A percentile compares a stretch with the other conserved stretches of the same genome.
Evolutionary conservation across 257 asterid genomes (phyloP).

Genomic region (Prunella vulgaris): DNA sequence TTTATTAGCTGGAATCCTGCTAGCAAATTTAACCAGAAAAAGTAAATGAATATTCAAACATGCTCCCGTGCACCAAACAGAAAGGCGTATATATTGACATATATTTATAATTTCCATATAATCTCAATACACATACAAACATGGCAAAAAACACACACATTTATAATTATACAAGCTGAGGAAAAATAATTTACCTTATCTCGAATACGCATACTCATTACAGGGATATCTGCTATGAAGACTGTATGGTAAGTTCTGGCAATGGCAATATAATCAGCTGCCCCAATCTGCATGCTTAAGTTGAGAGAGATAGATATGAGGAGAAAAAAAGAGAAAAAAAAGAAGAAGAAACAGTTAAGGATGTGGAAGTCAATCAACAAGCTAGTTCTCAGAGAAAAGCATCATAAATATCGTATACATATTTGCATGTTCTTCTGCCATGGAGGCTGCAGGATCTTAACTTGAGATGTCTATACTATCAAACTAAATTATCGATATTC

Average conservation of each 20-base stretch:
- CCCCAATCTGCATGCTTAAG: constrained; percentile 67
- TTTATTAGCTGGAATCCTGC: too few relatives aligned
- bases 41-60: too few relatives aligned
- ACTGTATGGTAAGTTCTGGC: constrained; percentile 81
- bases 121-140: too few relatives aligned
- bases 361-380: constrained; percentile 4
- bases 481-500: not conserved
- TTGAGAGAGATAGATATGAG: constrained; percentile 4
- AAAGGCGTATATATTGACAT: too few relatives aligned
- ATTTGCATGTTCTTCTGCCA: not conserved
- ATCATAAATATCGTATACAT: not conserved
- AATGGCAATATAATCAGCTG: constrained; percentile 93
- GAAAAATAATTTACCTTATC: constrained; percentile 62
- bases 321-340: not conserved
- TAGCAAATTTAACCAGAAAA: too few relatives aligned
- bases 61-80: too few relatives aligned
- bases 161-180: not conserved
- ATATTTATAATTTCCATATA: too few relatives aligned
- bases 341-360: not conserved
- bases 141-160: too few relatives aligned
- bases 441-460: too few relatives aligned
- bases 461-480: not conserved
- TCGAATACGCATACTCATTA: constrained; percentile 95
- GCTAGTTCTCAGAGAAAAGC: not conserved
- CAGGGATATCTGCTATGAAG: constrained; percentile 82